Evolutionary conservation across 352 stramenopile species (phyloP).

Genomic region (Phytopythium helicoides): DNA sequence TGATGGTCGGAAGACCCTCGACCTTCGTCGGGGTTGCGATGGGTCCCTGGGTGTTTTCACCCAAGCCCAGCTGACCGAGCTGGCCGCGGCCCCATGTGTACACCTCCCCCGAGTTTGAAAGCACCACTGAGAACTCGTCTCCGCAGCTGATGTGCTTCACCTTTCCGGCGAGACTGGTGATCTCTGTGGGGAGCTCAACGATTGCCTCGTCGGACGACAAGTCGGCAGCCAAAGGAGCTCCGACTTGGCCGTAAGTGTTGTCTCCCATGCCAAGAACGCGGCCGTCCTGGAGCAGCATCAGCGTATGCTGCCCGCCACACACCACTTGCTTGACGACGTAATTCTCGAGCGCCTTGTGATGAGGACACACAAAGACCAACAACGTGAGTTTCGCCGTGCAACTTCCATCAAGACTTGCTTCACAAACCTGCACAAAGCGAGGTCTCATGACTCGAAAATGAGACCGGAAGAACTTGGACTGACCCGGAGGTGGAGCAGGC

Average conservation of each 20-base stretch:
- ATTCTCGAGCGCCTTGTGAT: constrained; percentile 45
- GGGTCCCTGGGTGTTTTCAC: constrained; percentile 26
- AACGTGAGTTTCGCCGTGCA: neutral
- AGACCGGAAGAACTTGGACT: constrained; percentile 80
- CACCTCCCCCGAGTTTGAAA: constrained; percentile 50
- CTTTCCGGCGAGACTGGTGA: constrained; percentile 11
- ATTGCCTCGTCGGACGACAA: constrained; percentile 27
- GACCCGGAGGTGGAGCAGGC: constrained; percentile 34
- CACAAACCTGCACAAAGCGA: constrained; percentile 58
- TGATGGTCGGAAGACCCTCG: constrained; percentile 43
- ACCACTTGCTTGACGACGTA: constrained; percentile 51
- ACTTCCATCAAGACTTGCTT: neutral
- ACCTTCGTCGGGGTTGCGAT: constrained; percentile 57
- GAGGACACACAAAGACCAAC: neutral
- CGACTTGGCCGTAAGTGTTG: constrained; percentile 72
- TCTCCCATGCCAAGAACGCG: constrained; percentile 69
- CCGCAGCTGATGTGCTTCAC: constrained; percentile 52
- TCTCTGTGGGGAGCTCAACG: constrained; percentile 34
- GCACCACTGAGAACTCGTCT: constrained; percentile 62
- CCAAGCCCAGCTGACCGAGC: constrained; percentile 65
- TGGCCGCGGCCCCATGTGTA: constrained; percentile 76
- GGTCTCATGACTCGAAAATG: constrained; percentile 72
- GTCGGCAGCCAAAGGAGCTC: constrained; percentile 21
- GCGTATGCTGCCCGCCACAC: constrained; percentile 69
- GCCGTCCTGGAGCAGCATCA: constrained; percentile 60